Conservation (phyloP, 1,284 basidiomycete species). For the Pyrrhoderma noxium region DNA sequence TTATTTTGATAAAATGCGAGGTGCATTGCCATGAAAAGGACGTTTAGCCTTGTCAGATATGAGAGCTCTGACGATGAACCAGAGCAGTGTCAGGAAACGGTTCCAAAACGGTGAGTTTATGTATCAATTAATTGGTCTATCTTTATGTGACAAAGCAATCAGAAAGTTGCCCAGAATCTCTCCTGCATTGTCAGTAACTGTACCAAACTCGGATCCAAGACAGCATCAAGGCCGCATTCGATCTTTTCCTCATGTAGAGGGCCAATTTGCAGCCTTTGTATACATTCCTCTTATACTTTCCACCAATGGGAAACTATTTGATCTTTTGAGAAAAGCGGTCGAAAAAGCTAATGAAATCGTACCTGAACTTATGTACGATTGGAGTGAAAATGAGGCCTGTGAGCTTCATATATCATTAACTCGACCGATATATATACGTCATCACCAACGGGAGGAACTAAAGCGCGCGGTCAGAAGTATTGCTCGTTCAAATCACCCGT, state of each 20-base stretch:
- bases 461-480: slow-evolving; percentile 47
- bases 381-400: slow-evolving; percentile 17
- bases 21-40: slow-evolving; percentile 9
- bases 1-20: too few relatives aligned
- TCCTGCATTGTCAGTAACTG: slow-evolving; percentile 36
- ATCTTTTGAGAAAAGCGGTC: slow-evolving; percentile 44
- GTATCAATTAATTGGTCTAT: too few relatives aligned
- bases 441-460: slow-evolving; percentile 66
- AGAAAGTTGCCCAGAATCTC: slow-evolving; percentile 60
- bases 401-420: slow-evolving; percentile 72
- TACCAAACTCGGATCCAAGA: slow-evolving; percentile 56
- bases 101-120: not conserved
- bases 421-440: slow-evolving; percentile 66
- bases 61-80: slow-evolving; percentile 16
- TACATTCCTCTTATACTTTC: slow-evolving; percentile 55
- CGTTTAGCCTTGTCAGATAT: slow-evolving; percentile 15
- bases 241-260: slow-evolving; percentile 68
- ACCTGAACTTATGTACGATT: slow-evolving; percentile 36
- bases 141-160: too few relatives aligned
- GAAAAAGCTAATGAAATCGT: slow-evolving; percentile 35
- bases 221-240: slow-evolving; percentile 74
- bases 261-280: slow-evolving; percentile 71
- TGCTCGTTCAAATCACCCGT: slow-evolving; percentile 43
- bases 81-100: not conserved
- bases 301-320: slow-evolving; percentile 34